Evolutionary conservation across 768 basidiomycete genomes (phyloP).

Genomic region (Gautieria morchelliformis): DNA sequence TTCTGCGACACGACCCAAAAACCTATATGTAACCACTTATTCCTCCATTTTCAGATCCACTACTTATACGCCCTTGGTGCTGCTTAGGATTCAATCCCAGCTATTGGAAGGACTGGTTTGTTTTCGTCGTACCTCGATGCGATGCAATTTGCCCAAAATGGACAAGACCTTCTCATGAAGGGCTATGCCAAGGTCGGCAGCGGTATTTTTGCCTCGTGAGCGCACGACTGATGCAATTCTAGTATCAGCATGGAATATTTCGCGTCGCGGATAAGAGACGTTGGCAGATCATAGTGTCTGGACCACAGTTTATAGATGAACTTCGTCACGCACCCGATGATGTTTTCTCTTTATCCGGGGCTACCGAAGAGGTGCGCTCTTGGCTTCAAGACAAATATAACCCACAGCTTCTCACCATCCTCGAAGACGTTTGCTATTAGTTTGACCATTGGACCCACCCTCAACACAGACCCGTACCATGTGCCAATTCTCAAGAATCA

Average conservation of each 20-base stretch:
- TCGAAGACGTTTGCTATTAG: slow-evolving; percentile 25
- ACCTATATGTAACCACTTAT: neutral
- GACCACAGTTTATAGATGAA: slow-evolving; percentile 21
- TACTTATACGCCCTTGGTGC: neutral
- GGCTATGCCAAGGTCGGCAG: slow-evolving; percentile 23
- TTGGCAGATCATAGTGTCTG: slow-evolving; percentile 32
- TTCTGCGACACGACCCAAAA: neutral
- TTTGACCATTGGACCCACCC: slow-evolving; percentile 28
- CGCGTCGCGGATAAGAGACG: slow-evolving; percentile 32
- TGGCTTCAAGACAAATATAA: neutral
- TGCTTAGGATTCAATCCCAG: neutral
- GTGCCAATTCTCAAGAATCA: slow-evolving; percentile 19
- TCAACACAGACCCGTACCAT: slow-evolving; percentile 23
- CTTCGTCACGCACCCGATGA: slow-evolving; percentile 11
- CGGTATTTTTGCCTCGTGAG: neutral
- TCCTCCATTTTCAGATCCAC: neutral
- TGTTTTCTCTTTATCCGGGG: slow-evolving; percentile 7
- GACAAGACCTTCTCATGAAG: slow-evolving; percentile 18
- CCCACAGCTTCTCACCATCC: slow-evolving; percentile 13
- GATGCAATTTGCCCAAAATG: slow-evolving; percentile 11
- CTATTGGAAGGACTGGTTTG: neutral
- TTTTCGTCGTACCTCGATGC: slow-evolving; percentile 11
- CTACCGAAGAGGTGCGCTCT: slow-evolving; percentile 2
- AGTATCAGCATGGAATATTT: slow-evolving; percentile 23
- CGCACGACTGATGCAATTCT: neutral